Conservation (phyloP, 305 asterid species). For the Rubia tinctorum region DNA sequence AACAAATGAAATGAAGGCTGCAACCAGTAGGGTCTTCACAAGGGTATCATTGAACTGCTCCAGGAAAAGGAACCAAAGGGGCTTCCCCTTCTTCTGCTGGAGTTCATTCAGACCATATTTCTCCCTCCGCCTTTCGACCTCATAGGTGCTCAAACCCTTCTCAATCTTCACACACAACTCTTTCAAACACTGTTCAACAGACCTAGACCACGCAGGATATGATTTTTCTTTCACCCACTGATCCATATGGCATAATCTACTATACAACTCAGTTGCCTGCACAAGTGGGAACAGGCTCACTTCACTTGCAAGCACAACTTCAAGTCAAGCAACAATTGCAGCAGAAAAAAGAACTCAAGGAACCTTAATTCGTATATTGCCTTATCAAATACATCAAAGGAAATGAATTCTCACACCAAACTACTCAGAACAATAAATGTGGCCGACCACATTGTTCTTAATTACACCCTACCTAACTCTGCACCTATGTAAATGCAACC, state of each 20-base stretch:
- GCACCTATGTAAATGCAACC: background rate
- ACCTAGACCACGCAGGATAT: conserved; percentile 76
- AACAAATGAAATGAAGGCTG: conserved; percentile 73
- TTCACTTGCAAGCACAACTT: background rate
- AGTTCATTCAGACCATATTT: conserved; percentile 72
- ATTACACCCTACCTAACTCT: conserved; percentile 7
- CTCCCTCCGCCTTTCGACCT: conserved; percentile 65
- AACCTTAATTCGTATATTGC: background rate
- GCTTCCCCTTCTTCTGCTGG: conserved; percentile 68
- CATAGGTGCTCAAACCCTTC: conserved; percentile 61
- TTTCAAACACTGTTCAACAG: conserved; percentile 73
- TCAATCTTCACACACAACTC: conserved; percentile 66
- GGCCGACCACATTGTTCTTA: background rate
- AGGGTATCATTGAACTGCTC: conserved; percentile 85
- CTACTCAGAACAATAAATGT: background rate
- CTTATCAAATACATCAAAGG: background rate
- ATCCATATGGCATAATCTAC: conserved; percentile 28
- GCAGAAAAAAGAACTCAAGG: conserved; percentile 5
- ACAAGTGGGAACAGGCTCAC: conserved; percentile 7
- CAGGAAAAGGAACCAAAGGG: conserved; percentile 71
- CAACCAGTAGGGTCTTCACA: conserved; percentile 71
- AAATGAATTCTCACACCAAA: background rate
- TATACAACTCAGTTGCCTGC: background rate
- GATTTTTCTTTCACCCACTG: conserved; percentile 36
- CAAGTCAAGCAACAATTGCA: background rate